A percentile compares a stretch with the other conserved stretches of the same genome.
Conservation (phyloP, 805 yeast species). For the Metschnikowia picachoensis region DNA sequence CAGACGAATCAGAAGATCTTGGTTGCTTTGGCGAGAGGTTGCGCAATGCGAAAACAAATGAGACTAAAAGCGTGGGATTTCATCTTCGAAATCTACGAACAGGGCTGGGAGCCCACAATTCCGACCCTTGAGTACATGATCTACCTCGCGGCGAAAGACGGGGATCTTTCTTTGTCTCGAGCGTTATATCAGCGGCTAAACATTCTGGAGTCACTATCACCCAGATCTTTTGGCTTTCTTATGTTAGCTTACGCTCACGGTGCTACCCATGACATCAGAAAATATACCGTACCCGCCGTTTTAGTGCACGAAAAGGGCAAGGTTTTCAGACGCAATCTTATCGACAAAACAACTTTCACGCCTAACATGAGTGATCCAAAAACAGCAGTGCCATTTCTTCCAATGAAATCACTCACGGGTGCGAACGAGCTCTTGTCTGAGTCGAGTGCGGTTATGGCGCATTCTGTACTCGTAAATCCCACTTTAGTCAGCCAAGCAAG, state of each 20-base stretch:
- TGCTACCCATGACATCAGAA: constrained; percentile 15
- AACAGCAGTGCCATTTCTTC: constrained; percentile 64
- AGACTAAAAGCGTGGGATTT: constrained; percentile 71
- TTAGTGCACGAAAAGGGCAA: constrained; percentile 44
- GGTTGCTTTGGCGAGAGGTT: constrained; percentile 63
- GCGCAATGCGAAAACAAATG: constrained; percentile 49
- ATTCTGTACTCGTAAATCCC: constrained; percentile 43
- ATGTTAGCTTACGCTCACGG: constrained; percentile 47
- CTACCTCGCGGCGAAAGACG: constrained; percentile 72
- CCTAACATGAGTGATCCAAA: constrained; percentile 6
- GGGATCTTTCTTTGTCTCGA: constrained; percentile 69
- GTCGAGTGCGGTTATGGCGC: constrained; percentile 72
- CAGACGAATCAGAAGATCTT: constrained; percentile 36
- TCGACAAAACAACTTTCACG: constrained; percentile 38
- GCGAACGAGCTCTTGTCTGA: constrained; percentile 57
- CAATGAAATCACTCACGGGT: constrained; percentile 43
- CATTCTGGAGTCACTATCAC: constrained; percentile 32
- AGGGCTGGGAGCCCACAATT: constrained; percentile 40
- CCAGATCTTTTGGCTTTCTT: constrained; percentile 42
- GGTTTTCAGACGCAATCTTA: constrained; percentile 42
- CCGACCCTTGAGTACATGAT: constrained; percentile 64
- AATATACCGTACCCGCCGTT: constrained; percentile 21
- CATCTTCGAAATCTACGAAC: constrained; percentile 58
- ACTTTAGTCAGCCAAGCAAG: constrained; percentile 38
- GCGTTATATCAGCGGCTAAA: constrained; percentile 54